phyloP scores from a whole-genome alignment of 345 rosid species.

The Brassica incana region DNA sequence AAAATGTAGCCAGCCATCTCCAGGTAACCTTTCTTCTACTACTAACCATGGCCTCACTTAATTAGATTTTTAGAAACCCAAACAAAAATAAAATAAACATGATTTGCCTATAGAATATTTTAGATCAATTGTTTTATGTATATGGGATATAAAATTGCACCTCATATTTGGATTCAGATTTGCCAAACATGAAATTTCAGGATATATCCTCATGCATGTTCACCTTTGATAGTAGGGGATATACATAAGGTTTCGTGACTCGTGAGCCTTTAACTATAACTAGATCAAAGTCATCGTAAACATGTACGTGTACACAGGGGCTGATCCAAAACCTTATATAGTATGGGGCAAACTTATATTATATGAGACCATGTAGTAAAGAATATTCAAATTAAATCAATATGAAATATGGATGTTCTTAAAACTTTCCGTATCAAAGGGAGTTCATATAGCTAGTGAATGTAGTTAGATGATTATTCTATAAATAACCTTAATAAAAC shows the following conservation, averaged over 20 bases:
- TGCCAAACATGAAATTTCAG: not conserved
- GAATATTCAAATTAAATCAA: not conserved
- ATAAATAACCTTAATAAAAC: not conserved
- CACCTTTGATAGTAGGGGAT: not conserved
- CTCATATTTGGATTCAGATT: not conserved
- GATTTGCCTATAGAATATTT: not conserved
- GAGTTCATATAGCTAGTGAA: not conserved
- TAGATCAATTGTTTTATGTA: not conserved
- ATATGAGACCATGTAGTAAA: too few relatives aligned
- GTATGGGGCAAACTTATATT: too few relatives aligned
- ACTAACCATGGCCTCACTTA: not conserved
- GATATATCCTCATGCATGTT: not conserved
- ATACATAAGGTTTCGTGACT: not conserved
- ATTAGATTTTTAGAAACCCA: not conserved
- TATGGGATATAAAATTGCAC: not conserved
- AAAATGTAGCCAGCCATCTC: constrained; percentile 84
- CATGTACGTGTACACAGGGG: not conserved
- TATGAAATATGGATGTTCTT: not conserved
- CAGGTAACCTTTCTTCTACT: constrained; percentile 53
- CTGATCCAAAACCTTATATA: too few relatives aligned
- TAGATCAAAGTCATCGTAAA: not conserved
- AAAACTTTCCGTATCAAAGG: not conserved
- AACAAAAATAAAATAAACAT: not conserved
- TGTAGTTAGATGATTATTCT: not conserved
- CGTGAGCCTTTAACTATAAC: not conserved